A percentile compares a stretch with the other conserved stretches of the same genome.
Evolutionary conservation across 768 basidiomycete species (phyloP).

Genomic region (Tremella mesenterica): DNA sequence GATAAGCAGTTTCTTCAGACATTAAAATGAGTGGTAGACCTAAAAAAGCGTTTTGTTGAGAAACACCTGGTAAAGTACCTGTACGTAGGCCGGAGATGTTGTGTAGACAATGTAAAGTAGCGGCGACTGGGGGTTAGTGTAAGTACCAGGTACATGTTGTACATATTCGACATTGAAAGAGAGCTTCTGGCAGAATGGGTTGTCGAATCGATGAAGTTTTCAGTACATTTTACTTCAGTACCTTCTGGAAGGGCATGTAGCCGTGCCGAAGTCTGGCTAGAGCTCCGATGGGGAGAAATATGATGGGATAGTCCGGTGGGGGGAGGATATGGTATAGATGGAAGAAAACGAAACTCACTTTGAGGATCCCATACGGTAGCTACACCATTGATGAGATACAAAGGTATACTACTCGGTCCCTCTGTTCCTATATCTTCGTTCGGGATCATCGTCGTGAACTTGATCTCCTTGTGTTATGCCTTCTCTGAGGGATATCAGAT

Average conservation of each 20-base stretch:
- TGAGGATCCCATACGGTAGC: constrained; percentile 86
- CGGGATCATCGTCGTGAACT: too few relatives aligned
- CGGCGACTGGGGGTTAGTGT: constrained; percentile 55
- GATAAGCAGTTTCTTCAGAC: constrained; percentile 84
- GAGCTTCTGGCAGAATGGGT: too few relatives aligned
- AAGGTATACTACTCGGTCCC: constrained; percentile 47
- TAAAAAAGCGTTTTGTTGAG: constrained; percentile 93
- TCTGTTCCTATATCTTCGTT: too few relatives aligned
- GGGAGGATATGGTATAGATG: too few relatives aligned
- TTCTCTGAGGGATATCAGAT: too few relatives aligned
- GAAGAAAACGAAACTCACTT: constrained; percentile 49
- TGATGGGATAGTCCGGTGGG: not conserved
- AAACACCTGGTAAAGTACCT: constrained; percentile 86
- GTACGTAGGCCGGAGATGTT: constrained; percentile 73
- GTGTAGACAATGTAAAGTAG: constrained; percentile 66
- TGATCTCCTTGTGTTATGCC: too few relatives aligned
- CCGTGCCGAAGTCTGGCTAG: too few relatives aligned
- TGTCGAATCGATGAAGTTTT: too few relatives aligned
- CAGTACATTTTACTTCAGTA: too few relatives aligned
- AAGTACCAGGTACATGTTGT: not conserved
- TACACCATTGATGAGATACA: constrained; percentile 67
- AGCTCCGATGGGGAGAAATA: too few relatives aligned
- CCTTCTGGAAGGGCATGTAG: too few relatives aligned
- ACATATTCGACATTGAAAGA: too few relatives aligned
- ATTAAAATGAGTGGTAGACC: constrained; percentile 81